phyloP scores from a whole-genome alignment of 331 rosid species.

The Telfairia occidentalis region DNA sequence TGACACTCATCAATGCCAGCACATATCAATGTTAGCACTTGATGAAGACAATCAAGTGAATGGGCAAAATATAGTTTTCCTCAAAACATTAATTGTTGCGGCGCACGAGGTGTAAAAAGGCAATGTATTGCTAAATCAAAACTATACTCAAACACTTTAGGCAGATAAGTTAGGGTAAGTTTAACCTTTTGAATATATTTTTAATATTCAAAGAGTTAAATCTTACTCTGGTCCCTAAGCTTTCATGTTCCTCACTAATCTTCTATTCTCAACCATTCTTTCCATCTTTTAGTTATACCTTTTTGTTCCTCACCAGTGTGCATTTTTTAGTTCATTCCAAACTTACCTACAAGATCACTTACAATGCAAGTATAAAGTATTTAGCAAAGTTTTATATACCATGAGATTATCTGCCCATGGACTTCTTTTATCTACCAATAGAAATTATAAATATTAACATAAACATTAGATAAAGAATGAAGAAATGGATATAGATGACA shows the following conservation, averaged over 20 bases:
- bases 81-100: background rate
- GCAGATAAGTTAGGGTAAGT: no score
- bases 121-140: background rate
- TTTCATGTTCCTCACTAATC: no score
- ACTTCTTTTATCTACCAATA: background rate
- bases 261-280: no score
- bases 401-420: background rate
- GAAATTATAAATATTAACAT: background rate
- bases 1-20: conserved; percentile 43
- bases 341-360: background rate
- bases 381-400: background rate
- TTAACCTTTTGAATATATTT: no score
- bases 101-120: background rate
- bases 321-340: background rate
- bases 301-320: background rate
- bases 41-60: background rate
- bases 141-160: background rate
- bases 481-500: background rate
- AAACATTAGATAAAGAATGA: background rate
- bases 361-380: background rate
- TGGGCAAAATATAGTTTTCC: background rate
- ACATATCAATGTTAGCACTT: background rate
- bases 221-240: no score
- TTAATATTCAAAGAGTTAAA: background rate
- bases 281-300: no score